Evolutionary conservation across 2,329 filamentous ascomycete genomes (phyloP).

Genomic region (Chaetomium strumarium): DNA sequence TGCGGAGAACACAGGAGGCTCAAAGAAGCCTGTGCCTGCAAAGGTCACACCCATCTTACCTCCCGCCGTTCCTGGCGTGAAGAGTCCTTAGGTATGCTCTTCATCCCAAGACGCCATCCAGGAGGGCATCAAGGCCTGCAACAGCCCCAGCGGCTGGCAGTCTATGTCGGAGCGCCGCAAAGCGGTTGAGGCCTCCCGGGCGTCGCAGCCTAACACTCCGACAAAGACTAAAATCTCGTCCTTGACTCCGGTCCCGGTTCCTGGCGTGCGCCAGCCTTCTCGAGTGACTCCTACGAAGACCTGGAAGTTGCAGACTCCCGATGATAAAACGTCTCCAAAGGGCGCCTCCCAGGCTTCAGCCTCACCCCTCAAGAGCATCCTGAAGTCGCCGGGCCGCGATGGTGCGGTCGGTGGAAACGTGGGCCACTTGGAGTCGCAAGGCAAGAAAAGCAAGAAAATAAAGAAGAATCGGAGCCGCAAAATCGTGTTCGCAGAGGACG

Average conservation of each 20-base stretch:
- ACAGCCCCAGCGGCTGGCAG: conserved; percentile 1
- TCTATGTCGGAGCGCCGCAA: conserved; percentile 17
- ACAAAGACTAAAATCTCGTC: conserved; percentile 1
- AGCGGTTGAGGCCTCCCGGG: conserved; percentile 1
- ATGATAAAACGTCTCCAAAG: background rate
- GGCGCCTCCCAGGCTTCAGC: background rate
- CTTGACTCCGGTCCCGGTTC: conserved; percentile 14
- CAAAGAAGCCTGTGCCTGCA: conserved; percentile 10
- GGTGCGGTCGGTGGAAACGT: background rate
- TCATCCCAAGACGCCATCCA: conserved; percentile 8
- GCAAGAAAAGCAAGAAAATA: conserved; percentile 6
- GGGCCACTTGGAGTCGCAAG: background rate
- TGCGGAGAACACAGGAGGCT: conserved; percentile 17
- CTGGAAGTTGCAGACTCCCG: background rate
- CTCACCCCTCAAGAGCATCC: conserved; percentile 12
- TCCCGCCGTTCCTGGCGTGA: conserved; percentile 20
- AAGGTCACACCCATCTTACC: conserved; percentile 26
- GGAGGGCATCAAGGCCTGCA: background rate
- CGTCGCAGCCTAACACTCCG: conserved; percentile 22
- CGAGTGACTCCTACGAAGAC: background rate
- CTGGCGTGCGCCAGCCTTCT: conserved; percentile 3
- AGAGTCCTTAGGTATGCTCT: conserved; percentile 19
- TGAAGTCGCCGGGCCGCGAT: conserved; percentile 12
- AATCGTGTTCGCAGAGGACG: background rate
- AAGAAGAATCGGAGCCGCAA: background rate